Base-by-base conservation (phyloP, 352 stramenopile species). In the Phytophthora idaei region DNA sequence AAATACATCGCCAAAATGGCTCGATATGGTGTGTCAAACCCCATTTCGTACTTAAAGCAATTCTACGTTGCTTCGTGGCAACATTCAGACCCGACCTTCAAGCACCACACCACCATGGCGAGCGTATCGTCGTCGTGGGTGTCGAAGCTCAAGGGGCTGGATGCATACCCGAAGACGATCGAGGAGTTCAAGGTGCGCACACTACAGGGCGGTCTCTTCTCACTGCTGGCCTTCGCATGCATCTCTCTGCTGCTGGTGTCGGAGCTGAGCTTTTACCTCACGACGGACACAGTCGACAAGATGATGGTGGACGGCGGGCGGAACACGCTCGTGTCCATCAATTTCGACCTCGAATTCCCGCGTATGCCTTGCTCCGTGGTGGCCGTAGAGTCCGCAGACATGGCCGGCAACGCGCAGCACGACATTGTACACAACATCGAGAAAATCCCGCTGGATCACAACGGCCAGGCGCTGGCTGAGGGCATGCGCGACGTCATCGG, bases 171-270 rank as follows among this genome's bases (percentile, higher is more conserved):
- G 14, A 95, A 95, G 80, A 94, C 87, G 29, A 92, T 95, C 58
- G 87, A 95, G 56, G 87, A 95, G 77, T 95, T 95, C 72, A 95
- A 94, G 74, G 85, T 94, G 57, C 84, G 85, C 62, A 95, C 87
- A 41, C 82, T 89, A 57, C 82, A 94, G 58, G 87, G 87, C 15
- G 87, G 87, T 0, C 39, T 95, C n/a, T 90, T 95, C 74, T 95
- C 87, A 27, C 58, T 95, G 17, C 10, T 92, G 55, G 81, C 87
- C 36, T 85, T 94, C 56, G 58, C 67, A 2, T 85, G 83, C 66
- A 93, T 95, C 51, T 68, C 69, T 17, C 52, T 91, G 14, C 62
- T 95, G 46, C 57, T 95, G 9, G 57, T 84, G 37, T 95, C 87
- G 0, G 87, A 95, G 70, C 70, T 95, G 28, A 69, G 74, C 39